Base-by-base conservation (phyloP, 345 rosid species). In the Populus tremula region DNA sequence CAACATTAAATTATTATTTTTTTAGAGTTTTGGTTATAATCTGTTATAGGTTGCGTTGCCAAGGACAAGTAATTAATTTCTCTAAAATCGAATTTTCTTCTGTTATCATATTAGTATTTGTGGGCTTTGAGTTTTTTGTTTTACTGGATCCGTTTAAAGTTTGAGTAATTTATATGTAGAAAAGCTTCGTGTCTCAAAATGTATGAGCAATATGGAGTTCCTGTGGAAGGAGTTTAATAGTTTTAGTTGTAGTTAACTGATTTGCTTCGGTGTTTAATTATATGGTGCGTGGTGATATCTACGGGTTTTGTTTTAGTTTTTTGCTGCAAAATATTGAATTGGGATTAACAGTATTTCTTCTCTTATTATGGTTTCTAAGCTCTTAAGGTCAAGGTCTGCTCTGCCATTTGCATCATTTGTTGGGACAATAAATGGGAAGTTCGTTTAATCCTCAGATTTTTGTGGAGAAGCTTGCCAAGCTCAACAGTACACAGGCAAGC, bases 401-500 rank as follows among this genome's bases (percentile, higher is more conserved):
- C 17, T 47, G 6, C 54, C 36, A 35, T 76, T 75, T 59, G 45
- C 70, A n/a, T 73, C 70, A 33, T 56, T 73, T 65, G 73, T 67
- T 83, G 81, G 76, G 71, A 73, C 85, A 81, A 27, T 77, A 79
- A 67, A 93, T 96, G 99, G 95, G 88, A 53, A 88, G 94, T 77
- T 87, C 99, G 76, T 96, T 96, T 81, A 96, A 93, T 81, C 87
- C 97, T 25, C 96, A 93, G 83, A 93, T 96, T 71, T 87, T 96
- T 76, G 88, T 90, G 74, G 99, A 96, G 61, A 96, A 96, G 90
- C 93, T 96, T 64, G 85, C 89, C 70, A 96, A 93, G 89, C 99
- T 96, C 83, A 93, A 93, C 84, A 90, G 61, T 74, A 81, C 99
- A 27, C 99, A 96, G 83, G 89, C 98, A 33, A 93, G 99, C 94